Evolutionary conservation across 1,139 yeast species (phyloP).

Genomic region (Blastobotrys serpentis): DNA sequence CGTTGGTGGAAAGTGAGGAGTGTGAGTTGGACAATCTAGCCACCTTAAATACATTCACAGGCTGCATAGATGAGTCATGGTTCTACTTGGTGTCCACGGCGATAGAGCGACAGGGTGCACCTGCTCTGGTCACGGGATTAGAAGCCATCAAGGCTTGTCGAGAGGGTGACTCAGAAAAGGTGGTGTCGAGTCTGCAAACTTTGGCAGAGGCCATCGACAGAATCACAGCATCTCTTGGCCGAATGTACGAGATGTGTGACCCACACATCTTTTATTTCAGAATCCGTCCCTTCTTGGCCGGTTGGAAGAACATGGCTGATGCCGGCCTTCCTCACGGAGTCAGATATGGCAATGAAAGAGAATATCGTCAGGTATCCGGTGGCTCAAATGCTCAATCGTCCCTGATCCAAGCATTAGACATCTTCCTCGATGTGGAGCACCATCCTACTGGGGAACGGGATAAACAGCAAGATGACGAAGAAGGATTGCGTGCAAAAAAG

Average conservation of each 20-base stretch:
- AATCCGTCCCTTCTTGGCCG: slow-evolving; percentile 86
- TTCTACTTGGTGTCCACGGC: slow-evolving; percentile 85
- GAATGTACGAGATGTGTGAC: slow-evolving; percentile 93
- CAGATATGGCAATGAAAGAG: slow-evolving; percentile 63
- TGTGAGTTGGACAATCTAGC: slow-evolving; percentile 65
- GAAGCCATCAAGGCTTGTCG: slow-evolving; percentile 61
- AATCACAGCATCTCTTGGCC: slow-evolving; percentile 70
- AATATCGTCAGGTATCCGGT: slow-evolving; percentile 68
- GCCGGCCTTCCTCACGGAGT: slow-evolving; percentile 83
- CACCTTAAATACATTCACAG: slow-evolving; percentile 82
- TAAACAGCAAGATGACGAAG: slow-evolving; percentile 17
- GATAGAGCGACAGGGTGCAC: slow-evolving; percentile 80
- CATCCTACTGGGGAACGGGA: slow-evolving; percentile 66
- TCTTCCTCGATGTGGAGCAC: slow-evolving; percentile 72
- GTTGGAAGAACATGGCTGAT: slow-evolving; percentile 90
- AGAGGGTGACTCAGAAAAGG: slow-evolving; percentile 40
- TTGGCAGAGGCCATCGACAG: slow-evolving; percentile 76
- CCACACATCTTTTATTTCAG: slow-evolving; percentile 88
- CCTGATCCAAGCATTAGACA: slow-evolving; percentile 80
- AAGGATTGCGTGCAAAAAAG: slow-evolving; percentile 28
- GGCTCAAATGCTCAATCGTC: slow-evolving; percentile 96
- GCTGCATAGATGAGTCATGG: slow-evolving; percentile 91
- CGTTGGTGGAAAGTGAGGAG: slow-evolving; percentile 48
- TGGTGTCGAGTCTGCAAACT: slow-evolving; percentile 51
- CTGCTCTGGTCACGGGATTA: slow-evolving; percentile 57